Conservation (phyloP, 139 green algal genomes). For the Eudorina sp. region DNA sequence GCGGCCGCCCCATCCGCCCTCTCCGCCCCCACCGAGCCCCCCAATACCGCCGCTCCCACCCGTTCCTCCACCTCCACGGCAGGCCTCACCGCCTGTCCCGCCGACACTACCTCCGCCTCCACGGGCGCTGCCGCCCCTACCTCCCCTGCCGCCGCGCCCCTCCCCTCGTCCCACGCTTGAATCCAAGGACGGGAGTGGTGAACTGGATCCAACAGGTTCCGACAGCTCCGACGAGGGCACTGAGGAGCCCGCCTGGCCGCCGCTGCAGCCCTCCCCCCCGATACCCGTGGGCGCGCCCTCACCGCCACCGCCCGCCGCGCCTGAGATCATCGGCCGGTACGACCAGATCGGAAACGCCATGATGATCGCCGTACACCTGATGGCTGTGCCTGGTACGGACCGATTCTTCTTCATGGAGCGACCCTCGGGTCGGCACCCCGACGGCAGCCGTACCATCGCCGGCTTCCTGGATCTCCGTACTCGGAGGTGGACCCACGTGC, state of each 20-base stretch:
- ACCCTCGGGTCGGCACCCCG: conserved; percentile 49
- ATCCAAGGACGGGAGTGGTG: too few species aligned
- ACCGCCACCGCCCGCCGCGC: neutral
- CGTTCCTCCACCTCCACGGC: neutral
- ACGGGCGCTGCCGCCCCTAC: neutral
- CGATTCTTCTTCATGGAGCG: conserved; percentile 63
- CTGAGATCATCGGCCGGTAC: neutral
- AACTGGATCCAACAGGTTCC: too few species aligned
- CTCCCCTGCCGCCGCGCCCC: neutral
- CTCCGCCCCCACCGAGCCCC: neutral
- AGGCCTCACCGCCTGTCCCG: neutral
- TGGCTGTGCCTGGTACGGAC: conserved; percentile 48
- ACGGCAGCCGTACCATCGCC: conserved; percentile 19
- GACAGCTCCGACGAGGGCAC: too few species aligned
- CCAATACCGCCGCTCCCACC: neutral
- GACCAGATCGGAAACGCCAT: neutral
- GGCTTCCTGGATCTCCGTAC: conserved; percentile 37
- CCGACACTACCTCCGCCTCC: neutral
- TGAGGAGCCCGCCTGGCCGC: too few species aligned
- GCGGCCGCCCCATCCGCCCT: too few species aligned
- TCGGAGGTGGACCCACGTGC: conserved; percentile 17
- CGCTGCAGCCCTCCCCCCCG: neutral
- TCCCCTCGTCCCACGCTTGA: neutral
- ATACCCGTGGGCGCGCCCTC: neutral
- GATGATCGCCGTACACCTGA: conserved; percentile 61